Percentiles rank a stretch among this genome's conserved stretches.
phyloP scores from a whole-genome alignment of 495 filamentous ascomycete genomes.

The Copromyces sp. region DNA sequence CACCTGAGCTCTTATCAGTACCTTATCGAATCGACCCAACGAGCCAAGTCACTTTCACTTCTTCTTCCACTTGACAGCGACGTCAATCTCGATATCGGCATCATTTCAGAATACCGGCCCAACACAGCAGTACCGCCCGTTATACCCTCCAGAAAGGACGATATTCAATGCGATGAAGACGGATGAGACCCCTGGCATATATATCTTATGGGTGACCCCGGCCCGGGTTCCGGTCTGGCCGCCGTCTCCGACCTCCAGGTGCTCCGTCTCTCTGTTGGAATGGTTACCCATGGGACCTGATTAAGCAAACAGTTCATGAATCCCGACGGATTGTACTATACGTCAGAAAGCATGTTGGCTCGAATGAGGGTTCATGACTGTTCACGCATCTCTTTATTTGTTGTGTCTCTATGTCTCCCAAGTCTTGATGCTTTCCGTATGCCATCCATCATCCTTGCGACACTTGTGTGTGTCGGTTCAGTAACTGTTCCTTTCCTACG shows the following conservation, averaged over 20 bases:
- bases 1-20: not conserved
- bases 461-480: not conserved
- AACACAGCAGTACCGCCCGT: too few relatives aligned
- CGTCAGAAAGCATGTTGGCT: too few relatives aligned
- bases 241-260: not conserved
- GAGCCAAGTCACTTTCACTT: not conserved
- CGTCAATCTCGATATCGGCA: not conserved
- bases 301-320: not conserved
- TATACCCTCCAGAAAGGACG: too few relatives aligned
- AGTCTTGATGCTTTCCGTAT: not conserved
- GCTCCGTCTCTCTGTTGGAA: not conserved
- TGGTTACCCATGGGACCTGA: too few relatives aligned
- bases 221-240: not conserved
- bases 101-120: too few relatives aligned
- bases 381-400: not conserved
- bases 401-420: not conserved
- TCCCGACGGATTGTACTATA: too few relatives aligned
- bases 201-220: not conserved
- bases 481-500: not conserved
- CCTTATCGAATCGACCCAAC: too few relatives aligned
- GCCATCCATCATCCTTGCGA: not conserved
- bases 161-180: not conserved
- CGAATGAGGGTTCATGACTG: too few relatives aligned
- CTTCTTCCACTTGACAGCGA: not conserved
- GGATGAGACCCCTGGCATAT: not conserved